Percentiles rank a stretch among this genome's conserved stretches.
These are phyloP conservation scores for Metschnikowia kofuensis DNA, from an alignment of 805 yeast genomes.

Conservation along the genomic window DNA sequence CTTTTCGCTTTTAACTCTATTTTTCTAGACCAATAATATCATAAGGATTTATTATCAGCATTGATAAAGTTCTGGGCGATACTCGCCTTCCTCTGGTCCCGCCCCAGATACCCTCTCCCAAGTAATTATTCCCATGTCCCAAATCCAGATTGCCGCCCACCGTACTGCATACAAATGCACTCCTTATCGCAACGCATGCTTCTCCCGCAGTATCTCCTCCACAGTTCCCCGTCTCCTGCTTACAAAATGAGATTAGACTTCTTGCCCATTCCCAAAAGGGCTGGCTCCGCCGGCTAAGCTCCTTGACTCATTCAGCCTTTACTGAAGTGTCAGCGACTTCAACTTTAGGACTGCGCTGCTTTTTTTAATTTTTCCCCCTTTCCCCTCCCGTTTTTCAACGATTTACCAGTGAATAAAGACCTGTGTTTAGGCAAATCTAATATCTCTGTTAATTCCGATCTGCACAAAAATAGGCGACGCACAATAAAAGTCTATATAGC, in stretches of 20 bases:
- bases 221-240: slow-evolving; percentile 4
- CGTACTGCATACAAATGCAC: background rate
- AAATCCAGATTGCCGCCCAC: background rate
- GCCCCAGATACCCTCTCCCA: background rate
- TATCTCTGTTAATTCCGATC: no score
- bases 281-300: background rate
- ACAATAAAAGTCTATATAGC: background rate
- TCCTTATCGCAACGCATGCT: slow-evolving; percentile 8
- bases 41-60: no score
- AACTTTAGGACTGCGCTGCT: no score
- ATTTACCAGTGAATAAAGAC: no score
- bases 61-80: no score
- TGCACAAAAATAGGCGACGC: background rate
- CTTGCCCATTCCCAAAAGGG: background rate
- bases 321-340: no score
- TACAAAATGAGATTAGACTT: background rate
- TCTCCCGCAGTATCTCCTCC: slow-evolving; percentile 6
- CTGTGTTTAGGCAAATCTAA: no score
- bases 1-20: no score
- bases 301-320: background rate
- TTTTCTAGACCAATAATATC: no score
- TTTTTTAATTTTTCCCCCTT: no score
- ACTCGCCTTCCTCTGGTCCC: no score
- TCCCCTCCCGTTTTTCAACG: no score
- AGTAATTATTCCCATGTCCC: background rate